A percentile compares a stretch with the other conserved stretches of the same genome.
These are phyloP conservation scores for Coriaria nepalensis DNA, from an alignment of 306 rosid species.

Conservation along the genomic window DNA sequence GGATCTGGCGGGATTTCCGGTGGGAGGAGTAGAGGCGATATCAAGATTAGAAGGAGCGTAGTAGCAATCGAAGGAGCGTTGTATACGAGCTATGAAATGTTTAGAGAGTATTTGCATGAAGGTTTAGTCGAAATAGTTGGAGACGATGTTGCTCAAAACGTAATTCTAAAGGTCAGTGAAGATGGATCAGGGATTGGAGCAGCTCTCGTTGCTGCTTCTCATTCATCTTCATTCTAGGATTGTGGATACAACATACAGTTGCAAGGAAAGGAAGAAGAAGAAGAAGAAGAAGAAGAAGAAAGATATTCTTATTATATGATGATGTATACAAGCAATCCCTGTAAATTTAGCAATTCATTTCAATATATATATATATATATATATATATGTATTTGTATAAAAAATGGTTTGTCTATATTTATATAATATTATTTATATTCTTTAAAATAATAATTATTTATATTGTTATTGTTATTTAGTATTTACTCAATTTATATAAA, in stretches of 20 bases:
- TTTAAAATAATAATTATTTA: too few relatives aligned
- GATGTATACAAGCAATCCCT: constrained; percentile 20
- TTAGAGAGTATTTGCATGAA: constrained; percentile 71
- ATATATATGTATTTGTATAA: constrained; percentile 37
- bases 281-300: too few relatives aligned
- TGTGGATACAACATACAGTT: constrained; percentile 58
- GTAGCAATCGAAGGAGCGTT: constrained; percentile 77
- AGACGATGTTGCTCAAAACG: constrained; percentile 59
- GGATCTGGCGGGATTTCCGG: constrained; percentile 78
- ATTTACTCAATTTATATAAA: too few relatives aligned
- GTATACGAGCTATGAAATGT: constrained; percentile 52
- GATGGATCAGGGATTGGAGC: constrained; percentile 87
- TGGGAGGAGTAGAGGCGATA: constrained; percentile 50
- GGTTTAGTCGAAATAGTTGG: constrained; percentile 70
- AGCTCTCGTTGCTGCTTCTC: constrained; percentile 72
- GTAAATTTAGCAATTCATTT: constrained; percentile 63
- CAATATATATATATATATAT: constrained; percentile 28
- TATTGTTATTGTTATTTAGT: too few relatives aligned
- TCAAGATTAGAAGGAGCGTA: constrained; percentile 51
- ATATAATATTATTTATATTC: constrained; percentile 2
- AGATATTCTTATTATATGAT: too few relatives aligned
- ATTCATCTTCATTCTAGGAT: constrained; percentile 28
- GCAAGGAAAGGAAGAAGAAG: constrained; percentile 28
- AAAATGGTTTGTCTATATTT: constrained; percentile 33
- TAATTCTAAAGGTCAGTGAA: constrained; percentile 57